phyloP scores from a whole-genome alignment of 108 stramenopile genomes.

The Epithemia pelagica region DNA sequence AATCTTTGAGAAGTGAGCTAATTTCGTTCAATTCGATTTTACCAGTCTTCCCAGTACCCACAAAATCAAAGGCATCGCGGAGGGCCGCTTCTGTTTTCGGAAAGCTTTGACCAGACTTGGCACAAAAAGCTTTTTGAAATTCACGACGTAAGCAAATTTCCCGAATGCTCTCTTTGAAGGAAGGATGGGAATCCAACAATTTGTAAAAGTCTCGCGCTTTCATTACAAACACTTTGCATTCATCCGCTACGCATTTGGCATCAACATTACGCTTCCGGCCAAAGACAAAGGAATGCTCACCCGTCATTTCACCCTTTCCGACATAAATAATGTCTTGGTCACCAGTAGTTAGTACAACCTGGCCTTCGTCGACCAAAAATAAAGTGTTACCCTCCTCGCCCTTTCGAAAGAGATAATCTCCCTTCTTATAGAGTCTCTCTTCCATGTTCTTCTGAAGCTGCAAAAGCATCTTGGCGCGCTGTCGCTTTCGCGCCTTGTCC shows the following conservation, averaged over 20 bases:
- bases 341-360: conserved; percentile 29
- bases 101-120: conserved; percentile 48
- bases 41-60: conserved; percentile 45
- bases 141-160: conserved; percentile 73
- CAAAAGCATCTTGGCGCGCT: conserved; percentile 74
- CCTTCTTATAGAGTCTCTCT: conserved; percentile 20
- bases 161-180: conserved; percentile 44
- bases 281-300: conserved; percentile 65
- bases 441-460: conserved; percentile 61
- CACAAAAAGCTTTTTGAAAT: conserved; percentile 77
- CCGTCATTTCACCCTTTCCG: conserved; percentile 59
- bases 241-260: conserved; percentile 49
- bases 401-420: conserved; percentile 41
- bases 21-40: conserved; percentile 41
- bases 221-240: conserved; percentile 50
- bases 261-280: conserved; percentile 55
- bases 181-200: conserved; percentile 43
- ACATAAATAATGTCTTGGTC: conserved; percentile 38
- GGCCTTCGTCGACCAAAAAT: conserved; percentile 47
- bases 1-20: conserved; percentile 43
- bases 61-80: conserved; percentile 41
- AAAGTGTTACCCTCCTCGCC: conserved; percentile 42
- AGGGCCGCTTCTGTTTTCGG: conserved; percentile 17
- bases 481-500: conserved; percentile 69
- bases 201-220: conserved; percentile 49